A percentile compares a stretch with the other conserved stretches of the same genome.
These are phyloP conservation scores for Cryphonectria naterciae DNA, from an alignment of 2,329 filamentous ascomycete genomes.

Conservation along the genomic window DNA sequence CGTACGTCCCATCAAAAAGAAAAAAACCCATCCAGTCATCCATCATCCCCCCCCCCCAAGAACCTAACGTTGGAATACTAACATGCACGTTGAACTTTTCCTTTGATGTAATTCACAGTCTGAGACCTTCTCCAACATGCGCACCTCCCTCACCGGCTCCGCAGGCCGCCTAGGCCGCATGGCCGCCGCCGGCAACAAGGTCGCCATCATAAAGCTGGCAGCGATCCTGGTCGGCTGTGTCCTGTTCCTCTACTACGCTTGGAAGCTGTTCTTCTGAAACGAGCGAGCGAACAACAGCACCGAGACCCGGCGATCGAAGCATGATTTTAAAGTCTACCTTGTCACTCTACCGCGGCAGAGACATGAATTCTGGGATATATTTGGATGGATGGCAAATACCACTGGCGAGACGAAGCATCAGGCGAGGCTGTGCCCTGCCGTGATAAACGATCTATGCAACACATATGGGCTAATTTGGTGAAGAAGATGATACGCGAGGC, in stretches of 20 bases:
- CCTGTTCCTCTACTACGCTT: conserved; percentile 75
- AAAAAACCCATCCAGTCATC: background rate
- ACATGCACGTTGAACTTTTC: background rate
- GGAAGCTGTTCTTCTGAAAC: conserved; percentile 62
- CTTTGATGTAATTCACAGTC: conserved; percentile 54
- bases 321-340: background rate
- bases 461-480: background rate
- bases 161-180: conserved; percentile 83
- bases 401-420: background rate
- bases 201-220: conserved; percentile 87
- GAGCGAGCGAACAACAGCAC: background rate
- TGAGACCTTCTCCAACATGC: conserved; percentile 90
- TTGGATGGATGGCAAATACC: background rate
- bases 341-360: background rate
- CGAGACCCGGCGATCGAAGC: background rate
- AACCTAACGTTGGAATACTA: background rate
- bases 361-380: background rate
- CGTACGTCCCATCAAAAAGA: conserved; percentile 52
- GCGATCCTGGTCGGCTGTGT: conserved; percentile 78
- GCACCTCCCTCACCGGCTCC: conserved; percentile 80
- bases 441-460: background rate
- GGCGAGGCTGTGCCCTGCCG: background rate
- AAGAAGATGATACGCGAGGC: background rate
- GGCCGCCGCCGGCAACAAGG: conserved; percentile 87
- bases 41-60: conserved; percentile 2